These are phyloP conservation scores for Hypoxylon sp. DNA, from an alignment of 2,329 filamentous ascomycete species.

Conservation along the genomic window DNA sequence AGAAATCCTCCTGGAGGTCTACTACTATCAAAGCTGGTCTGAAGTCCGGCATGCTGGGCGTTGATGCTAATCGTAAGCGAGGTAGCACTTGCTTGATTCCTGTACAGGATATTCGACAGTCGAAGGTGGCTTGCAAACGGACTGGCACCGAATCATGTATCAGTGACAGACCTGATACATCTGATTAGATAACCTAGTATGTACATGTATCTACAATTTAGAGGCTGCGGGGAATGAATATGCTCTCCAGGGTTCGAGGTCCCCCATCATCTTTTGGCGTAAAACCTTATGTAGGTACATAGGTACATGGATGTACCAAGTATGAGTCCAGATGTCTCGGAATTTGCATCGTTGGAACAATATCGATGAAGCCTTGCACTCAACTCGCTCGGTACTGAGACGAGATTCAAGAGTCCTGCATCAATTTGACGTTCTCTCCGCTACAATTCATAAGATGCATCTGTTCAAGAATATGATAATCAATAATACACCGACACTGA, in stretches of 20 bases:
- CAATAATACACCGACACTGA: not conserved
- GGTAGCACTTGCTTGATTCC: not conserved
- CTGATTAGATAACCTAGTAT: constrained; percentile 32
- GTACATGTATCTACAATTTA: not conserved
- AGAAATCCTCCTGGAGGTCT: constrained; percentile 96
- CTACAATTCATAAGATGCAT: not conserved
- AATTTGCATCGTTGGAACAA: not conserved
- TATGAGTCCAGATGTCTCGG: not conserved
- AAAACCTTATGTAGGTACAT: too few relatives aligned
- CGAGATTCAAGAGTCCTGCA: not conserved
- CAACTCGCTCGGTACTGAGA: too few relatives aligned
- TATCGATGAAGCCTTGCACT: not conserved
- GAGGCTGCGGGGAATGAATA: constrained; percentile 5
- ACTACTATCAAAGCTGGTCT: constrained; percentile 75
- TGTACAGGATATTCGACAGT: not conserved
- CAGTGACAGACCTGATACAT: constrained; percentile 21
- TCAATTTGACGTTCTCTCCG: not conserved
- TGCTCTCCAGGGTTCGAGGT: too few relatives aligned
- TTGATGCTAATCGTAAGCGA: not conserved
- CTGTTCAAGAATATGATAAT: not conserved
- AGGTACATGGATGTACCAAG: too few relatives aligned
- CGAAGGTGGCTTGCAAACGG: constrained; percentile 5
- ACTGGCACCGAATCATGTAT: too few relatives aligned
- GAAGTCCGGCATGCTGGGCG: constrained; percentile 52
- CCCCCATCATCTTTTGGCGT: too few relatives aligned